These are phyloP conservation scores for Leccinum laetum DNA, from an alignment of 1,284 basidiomycete species.

Conservation along the genomic window DNA sequence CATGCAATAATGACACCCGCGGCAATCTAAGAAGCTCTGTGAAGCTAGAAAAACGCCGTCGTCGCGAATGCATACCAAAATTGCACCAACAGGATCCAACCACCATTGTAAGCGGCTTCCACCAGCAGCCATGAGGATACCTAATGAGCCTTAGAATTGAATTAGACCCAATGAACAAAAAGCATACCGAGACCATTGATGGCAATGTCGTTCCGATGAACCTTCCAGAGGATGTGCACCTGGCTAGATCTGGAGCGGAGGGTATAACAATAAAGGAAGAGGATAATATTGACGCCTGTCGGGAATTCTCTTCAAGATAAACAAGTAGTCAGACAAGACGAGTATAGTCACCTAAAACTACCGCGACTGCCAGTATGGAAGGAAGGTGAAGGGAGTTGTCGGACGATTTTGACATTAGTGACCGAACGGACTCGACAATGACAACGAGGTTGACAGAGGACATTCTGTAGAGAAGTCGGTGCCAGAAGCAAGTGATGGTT, in stretches of 20 bases:
- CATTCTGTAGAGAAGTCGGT: constrained; percentile 57
- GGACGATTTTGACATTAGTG: constrained; percentile 61
- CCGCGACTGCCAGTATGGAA: constrained; percentile 80
- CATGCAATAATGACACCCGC: constrained; percentile 82
- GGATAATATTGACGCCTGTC: constrained; percentile 77
- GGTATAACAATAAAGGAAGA: constrained; percentile 88
- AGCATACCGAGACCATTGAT: constrained; percentile 73
- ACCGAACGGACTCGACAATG: constrained; percentile 80
- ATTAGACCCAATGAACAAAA: constrained; percentile 2
- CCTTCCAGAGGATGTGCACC: constrained; percentile 93
- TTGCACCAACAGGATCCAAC: constrained; percentile 81
- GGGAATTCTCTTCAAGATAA: neutral
- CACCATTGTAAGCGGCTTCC: constrained; percentile 89
- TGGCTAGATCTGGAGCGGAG: constrained; percentile 84
- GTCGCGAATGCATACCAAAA: constrained; percentile 53
- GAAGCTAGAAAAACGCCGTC: constrained; percentile 1
- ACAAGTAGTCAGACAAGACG: neutral
- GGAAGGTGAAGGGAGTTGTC: constrained; percentile 78
- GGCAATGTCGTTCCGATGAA: constrained; percentile 90
- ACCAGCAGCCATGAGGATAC: constrained; percentile 88
- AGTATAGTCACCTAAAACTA: constrained; percentile 66
- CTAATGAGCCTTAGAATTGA: constrained; percentile 37
- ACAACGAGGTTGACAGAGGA: constrained; percentile 83
- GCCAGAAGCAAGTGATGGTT: neutral
- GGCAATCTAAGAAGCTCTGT: constrained; percentile 58